Conservation (phyloP, 495 filamentous ascomycete species). For the Aspergillus campestris region DNA sequence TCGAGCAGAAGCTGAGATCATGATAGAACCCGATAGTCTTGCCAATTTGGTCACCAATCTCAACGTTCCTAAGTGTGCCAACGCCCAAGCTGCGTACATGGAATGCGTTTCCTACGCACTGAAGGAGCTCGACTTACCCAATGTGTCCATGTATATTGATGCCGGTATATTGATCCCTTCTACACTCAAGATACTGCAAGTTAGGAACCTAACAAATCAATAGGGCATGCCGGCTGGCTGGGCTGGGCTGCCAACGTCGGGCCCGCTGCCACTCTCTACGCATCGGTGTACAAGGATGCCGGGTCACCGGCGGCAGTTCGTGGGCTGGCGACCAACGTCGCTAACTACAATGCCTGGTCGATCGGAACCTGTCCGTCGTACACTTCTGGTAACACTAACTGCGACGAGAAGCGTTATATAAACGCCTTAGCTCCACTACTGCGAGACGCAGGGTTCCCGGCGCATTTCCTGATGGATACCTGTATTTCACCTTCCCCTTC, state of each 20-base stretch:
- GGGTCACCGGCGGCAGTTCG: constrained; percentile 57
- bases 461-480: constrained; percentile 65
- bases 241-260: constrained; percentile 73
- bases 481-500: constrained; percentile 15
- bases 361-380: constrained; percentile 35
- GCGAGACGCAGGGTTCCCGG: constrained; percentile 51
- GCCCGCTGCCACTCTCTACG: constrained; percentile 62
- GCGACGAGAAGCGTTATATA: constrained; percentile 68
- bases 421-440: constrained; percentile 57
- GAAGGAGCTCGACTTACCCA: constrained; percentile 60
- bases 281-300: constrained; percentile 56
- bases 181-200: neutral
- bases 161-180: constrained; percentile 39
- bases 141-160: constrained; percentile 79
- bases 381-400: constrained; percentile 35
- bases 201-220: neutral
- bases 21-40: constrained; percentile 64
- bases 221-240: constrained; percentile 58
- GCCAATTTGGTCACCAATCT: constrained; percentile 76
- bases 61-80: constrained; percentile 52
- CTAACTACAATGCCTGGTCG: constrained; percentile 65
- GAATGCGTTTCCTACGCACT: constrained; percentile 66
- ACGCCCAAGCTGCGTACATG: constrained; percentile 55
- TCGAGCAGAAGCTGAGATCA: constrained; percentile 35
- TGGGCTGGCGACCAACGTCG: constrained; percentile 70